These are phyloP conservation scores for Trametes maxima DNA, from an alignment of 768 basidiomycete species.

Conservation along the genomic window DNA sequence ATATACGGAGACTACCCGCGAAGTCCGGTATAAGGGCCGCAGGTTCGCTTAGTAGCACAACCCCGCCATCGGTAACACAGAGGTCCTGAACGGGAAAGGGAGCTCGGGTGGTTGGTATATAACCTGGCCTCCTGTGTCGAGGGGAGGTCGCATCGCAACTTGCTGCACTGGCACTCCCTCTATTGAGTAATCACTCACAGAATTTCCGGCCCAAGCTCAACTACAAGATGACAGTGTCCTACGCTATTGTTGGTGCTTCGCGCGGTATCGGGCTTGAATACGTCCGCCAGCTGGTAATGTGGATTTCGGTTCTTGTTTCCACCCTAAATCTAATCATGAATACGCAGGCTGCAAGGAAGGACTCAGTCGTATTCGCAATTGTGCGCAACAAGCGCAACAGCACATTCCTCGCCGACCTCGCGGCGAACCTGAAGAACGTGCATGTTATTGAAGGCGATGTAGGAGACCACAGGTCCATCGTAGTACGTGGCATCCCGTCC, in stretches of 20 bases:
- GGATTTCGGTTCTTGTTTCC: too few species aligned
- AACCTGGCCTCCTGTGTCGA: too few species aligned
- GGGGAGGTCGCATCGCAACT: too few species aligned
- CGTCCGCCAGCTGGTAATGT: neutral
- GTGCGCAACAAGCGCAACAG: neutral
- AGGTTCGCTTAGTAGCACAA: too few species aligned
- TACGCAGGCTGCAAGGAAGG: neutral
- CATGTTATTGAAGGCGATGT: constrained; percentile 42
- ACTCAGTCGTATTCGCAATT: neutral
- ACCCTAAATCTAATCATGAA: neutral
- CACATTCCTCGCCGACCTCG: neutral
- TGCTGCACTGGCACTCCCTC: too few species aligned
- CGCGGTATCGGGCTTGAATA: neutral
- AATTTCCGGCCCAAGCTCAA: too few species aligned
- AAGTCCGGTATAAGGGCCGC: too few species aligned
- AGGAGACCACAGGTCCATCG: constrained; percentile 31
- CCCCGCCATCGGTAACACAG: too few species aligned
- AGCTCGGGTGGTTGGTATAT: too few species aligned
- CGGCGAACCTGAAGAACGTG: constrained; percentile 28
- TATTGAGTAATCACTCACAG: too few species aligned
- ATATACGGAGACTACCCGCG: too few species aligned
- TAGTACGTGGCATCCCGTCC: constrained; percentile 25
- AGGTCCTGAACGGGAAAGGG: too few species aligned
- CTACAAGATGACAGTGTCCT: neutral
- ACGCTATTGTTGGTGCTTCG: constrained; percentile 1